Evolutionary conservation across 1,284 basidiomycete genomes (phyloP), one percentile per base, ranked within the genome.

Genomic region (Ustilago tritici): DNA sequence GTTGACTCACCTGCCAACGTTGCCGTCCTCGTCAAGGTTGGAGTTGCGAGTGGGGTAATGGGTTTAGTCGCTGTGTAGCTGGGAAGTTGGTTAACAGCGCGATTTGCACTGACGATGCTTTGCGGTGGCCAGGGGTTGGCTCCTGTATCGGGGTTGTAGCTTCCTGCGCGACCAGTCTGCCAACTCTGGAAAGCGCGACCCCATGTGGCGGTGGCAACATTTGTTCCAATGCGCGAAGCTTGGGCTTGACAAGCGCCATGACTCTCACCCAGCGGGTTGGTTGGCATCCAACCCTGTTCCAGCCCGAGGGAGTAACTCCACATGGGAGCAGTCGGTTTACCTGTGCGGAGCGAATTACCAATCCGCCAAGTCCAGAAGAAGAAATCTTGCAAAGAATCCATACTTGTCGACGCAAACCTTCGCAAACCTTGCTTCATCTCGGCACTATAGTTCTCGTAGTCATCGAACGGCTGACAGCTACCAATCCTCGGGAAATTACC

Each of bases 331-430:
- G 73, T 72, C 50, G 78, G 76, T 35, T 71, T 61, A 34, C 70
- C 73, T n/a, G 78, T 81, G 17, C 69, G 52, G 14, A 78, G 28
- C 15, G 65, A 71, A 66, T 76, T 52, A 58, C 83, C 85, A 34
- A 90, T 91, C 90, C 92, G 93, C 92, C 92, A 93, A 9, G 92
- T 90, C 92, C 92, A 93, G 82, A 89, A 92, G 28, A 92, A 84
- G 41, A 76, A 84, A 68, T 84, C 81, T 47, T 71, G 79, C 40
- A 82, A 58, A 4, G 79, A 72, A 54, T 79, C 77, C 72, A 83
- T 82, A 19, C 61, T 62, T 5, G 80, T 73, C 32, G 77, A 57
- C 0, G 81, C 77, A 14, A 82, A 79, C 9, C 67, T 58, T 10
- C 56, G 65, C 28, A 82, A 32, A 10, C 64, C 62, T 32, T 56